Evolutionary conservation across 2,329 filamentous ascomycete species (phyloP), one percentile per base, ranked within the genome.

Genomic region (Fusarium metavorans): DNA sequence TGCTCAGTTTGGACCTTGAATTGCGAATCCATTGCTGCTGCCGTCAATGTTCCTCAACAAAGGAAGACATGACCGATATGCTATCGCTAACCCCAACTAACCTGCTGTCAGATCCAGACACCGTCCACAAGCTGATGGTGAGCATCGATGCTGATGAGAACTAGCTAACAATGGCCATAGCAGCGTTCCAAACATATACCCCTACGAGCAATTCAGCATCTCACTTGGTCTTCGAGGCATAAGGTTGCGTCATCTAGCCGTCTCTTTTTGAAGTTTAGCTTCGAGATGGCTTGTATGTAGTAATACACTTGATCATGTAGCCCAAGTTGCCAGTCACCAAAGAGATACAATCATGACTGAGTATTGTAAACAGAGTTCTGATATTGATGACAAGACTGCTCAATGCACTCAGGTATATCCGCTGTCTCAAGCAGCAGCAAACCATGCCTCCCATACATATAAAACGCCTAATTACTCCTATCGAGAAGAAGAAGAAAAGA

Each of bases 331-430:
- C 18, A 41, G 39, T 41, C 39, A 45, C 23, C 43, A 48, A 48
- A 18, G 23, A 16, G 43, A 48, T 8, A 25, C 23, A 5, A 48
- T 25, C 7, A 48, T 25, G 18, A 14, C 25, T 48, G 4, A 48
- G 16, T 5, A 16, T 48, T 18, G 16, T 48, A 48, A 48, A 27
- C 43, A 48, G 16, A 25, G 9, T n/a, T 54, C 27, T 54, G 27
- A 54, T 32, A 35, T 45, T 30, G 27, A 66, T 50, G 41, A 58
- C 23, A 64, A 64, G 27, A 43, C 61, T 67, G 39, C 34, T 75
- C 45, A 62, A 62, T 67, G 59, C 48, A 56, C 57, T 64, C 39
- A 70, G 66, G 43, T 69, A 64, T 72, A 70, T 67, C 54, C 63
- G 34, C 39, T 68, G 48, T 59, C 39, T 48, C 20, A 61, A 61